phyloP scores from a whole-genome alignment of 1,139 yeast species.

The Diutina neorugosa region DNA sequence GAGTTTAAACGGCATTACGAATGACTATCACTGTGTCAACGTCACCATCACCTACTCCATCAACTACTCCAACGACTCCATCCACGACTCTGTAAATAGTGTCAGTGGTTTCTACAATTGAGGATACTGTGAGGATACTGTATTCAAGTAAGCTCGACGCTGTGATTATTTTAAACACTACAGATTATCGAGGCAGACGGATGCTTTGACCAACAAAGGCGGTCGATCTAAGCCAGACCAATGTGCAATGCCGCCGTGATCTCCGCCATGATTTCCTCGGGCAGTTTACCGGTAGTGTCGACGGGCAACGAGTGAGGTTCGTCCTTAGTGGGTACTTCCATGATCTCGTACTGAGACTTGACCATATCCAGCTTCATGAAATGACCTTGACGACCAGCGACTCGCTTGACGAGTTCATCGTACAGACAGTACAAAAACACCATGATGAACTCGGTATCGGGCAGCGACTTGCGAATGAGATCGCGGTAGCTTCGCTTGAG shows the following conservation, averaged over 20 bases:
- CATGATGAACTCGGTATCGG: conserved; percentile 38
- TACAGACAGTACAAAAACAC: conserved; percentile 56
- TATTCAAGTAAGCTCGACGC: too few relatives aligned
- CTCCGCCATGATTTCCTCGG: conserved; percentile 11
- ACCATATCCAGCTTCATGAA: conserved; percentile 84
- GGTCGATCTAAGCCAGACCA: too few relatives aligned
- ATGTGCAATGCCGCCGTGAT: not conserved
- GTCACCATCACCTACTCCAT: too few relatives aligned
- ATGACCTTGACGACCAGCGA: conserved; percentile 53
- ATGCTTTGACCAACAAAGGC: too few relatives aligned
- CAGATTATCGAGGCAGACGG: too few relatives aligned
- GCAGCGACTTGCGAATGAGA: conserved; percentile 9
- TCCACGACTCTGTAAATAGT: too few relatives aligned
- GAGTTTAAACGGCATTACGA: too few relatives aligned
- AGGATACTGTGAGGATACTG: too few relatives aligned
- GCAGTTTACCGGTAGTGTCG: conserved; percentile 30
- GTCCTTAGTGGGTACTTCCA: conserved; percentile 50
- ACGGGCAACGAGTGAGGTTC: conserved; percentile 27
- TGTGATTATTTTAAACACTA: too few relatives aligned
- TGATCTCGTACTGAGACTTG: conserved; percentile 57
- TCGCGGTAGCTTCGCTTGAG: conserved; percentile 65
- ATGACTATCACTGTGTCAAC: too few relatives aligned
- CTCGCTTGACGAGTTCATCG: conserved; percentile 50
- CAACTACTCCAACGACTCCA: too few relatives aligned
- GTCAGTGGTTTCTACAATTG: too few relatives aligned